Conservation (phyloP, 257 asterid genomes). For the Solanum pennellii region DNA sequence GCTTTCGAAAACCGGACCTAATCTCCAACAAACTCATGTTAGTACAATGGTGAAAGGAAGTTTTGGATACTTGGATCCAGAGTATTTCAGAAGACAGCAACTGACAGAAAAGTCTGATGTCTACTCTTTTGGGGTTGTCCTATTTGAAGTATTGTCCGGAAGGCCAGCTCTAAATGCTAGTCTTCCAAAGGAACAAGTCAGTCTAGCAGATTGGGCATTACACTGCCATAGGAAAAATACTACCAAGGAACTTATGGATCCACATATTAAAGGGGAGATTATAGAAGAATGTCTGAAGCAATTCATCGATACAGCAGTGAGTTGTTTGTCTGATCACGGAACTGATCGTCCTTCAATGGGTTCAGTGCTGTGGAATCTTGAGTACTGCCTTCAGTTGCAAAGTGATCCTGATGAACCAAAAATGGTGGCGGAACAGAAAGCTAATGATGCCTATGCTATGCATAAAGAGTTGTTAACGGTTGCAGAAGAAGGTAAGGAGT, state of each 20-base stretch:
- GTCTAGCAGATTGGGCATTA: constrained; percentile 61
- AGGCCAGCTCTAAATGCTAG: constrained; percentile 49
- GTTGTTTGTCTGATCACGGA: constrained; percentile 53
- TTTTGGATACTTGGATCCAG: constrained; percentile 76
- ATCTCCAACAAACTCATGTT: constrained; percentile 40
- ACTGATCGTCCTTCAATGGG: constrained; percentile 68
- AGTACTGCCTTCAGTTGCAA: constrained; percentile 37
- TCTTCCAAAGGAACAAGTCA: constrained; percentile 50
- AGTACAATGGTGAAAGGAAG: constrained; percentile 77
- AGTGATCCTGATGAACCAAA: constrained; percentile 20
- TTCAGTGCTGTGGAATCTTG: constrained; percentile 61
- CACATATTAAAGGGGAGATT: constrained; percentile 25
- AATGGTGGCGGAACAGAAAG: constrained; percentile 22
- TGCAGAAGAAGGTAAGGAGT: constrained; percentile 13
- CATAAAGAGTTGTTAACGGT: constrained; percentile 21
- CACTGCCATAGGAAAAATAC: constrained; percentile 11
- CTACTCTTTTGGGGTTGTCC: constrained; percentile 67
- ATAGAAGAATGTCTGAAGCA: constrained; percentile 33
- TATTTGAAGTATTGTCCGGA: constrained; percentile 53
- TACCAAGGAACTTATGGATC: constrained; percentile 34
- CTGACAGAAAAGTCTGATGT: constrained; percentile 73
- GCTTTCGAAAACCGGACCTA: constrained; percentile 50
- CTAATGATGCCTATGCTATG: constrained; percentile 18
- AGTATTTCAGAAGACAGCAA: constrained; percentile 60
- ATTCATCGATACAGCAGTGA: constrained; percentile 39